These are phyloP conservation scores for Penstemon davidsonii DNA, from an alignment of 257 asterid genomes.

Conservation along the genomic window DNA sequence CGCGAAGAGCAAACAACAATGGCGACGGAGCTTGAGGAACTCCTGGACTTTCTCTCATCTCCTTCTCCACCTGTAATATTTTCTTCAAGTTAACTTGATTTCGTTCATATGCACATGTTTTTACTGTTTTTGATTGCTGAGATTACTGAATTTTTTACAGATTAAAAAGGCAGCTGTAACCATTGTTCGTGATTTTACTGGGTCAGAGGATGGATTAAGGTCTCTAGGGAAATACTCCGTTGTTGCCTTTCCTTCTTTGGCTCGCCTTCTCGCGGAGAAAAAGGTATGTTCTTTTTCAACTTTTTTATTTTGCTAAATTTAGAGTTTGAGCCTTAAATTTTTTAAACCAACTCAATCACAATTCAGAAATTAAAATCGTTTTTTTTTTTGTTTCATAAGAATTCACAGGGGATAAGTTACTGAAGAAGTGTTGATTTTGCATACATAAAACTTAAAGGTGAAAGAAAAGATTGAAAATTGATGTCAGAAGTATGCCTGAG, in stretches of 20 bases:
- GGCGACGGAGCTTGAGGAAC: conserved; percentile 97
- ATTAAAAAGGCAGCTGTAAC: conserved; percentile 75
- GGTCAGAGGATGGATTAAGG: conserved; percentile 83
- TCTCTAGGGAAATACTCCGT: conserved; percentile 61
- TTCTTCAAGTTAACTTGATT: neutral
- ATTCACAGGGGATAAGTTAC: neutral
- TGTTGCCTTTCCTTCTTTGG: conserved; percentile 58
- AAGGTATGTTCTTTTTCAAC: conserved; percentile 43
- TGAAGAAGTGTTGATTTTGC: neutral
- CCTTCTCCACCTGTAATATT: conserved; percentile 70
- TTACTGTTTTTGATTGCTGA: neutral
- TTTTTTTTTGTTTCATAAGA: neutral
- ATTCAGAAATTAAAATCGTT: too few relatives aligned
- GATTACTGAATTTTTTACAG: conserved; percentile 33
- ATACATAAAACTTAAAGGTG: neutral
- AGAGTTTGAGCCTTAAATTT: neutral
- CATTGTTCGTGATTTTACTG: conserved; percentile 89
- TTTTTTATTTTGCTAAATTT: neutral
- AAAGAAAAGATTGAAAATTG: neutral
- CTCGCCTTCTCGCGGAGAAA: conserved; percentile 62
- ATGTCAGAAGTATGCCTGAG: neutral
- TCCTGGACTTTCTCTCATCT: conserved; percentile 72
- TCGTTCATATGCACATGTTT: neutral
- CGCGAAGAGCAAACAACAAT: conserved; percentile 32
- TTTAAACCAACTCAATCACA: neutral